Evolutionary conservation across 2,329 filamentous ascomycete species (phyloP).

Genomic region (Corinectria fuckeliana): DNA sequence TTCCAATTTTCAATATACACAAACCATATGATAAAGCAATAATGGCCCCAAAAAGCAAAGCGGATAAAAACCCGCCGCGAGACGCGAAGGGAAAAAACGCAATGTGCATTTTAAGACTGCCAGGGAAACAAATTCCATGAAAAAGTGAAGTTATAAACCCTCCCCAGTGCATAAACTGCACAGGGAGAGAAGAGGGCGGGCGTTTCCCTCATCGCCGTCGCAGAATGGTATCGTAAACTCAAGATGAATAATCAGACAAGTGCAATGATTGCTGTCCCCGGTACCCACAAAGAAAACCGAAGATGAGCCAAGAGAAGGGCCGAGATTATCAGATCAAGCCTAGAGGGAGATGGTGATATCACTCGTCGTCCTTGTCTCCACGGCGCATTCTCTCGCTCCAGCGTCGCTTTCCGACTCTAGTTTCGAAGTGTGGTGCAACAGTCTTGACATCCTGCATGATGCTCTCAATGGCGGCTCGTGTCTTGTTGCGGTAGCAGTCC

Average conservation of each 20-base stretch:
- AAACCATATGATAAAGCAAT: conserved; percentile 3
- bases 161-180: conserved; percentile 6
- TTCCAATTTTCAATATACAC: conserved; percentile 13
- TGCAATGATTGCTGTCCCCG: conserved; percentile 27
- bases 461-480: conserved; percentile 79
- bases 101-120: conserved; percentile 1
- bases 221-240: conserved; percentile 43
- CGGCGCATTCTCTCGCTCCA: conserved; percentile 67
- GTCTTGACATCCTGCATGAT: conserved; percentile 76
- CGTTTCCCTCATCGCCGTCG: conserved; percentile 29
- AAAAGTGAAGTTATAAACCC: background rate
- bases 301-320: conserved; percentile 8
- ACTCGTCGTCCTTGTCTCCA: conserved; percentile 41
- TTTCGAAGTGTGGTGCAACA: conserved; percentile 87
- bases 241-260: conserved; percentile 26
- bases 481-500: conserved; percentile 94
- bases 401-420: conserved; percentile 80
- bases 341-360: conserved; percentile 1
- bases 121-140: conserved; percentile 4
- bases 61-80: background rate
- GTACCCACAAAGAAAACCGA: conserved; percentile 14
- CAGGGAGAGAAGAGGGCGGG: conserved; percentile 20
- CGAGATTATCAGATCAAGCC: background rate
- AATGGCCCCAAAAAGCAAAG: conserved; percentile 4
- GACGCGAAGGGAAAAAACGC: background rate